These are phyloP conservation scores for Theileria sp. DNA, from an alignment of 169 alveolate genomes.

Conservation along the genomic window DNA sequence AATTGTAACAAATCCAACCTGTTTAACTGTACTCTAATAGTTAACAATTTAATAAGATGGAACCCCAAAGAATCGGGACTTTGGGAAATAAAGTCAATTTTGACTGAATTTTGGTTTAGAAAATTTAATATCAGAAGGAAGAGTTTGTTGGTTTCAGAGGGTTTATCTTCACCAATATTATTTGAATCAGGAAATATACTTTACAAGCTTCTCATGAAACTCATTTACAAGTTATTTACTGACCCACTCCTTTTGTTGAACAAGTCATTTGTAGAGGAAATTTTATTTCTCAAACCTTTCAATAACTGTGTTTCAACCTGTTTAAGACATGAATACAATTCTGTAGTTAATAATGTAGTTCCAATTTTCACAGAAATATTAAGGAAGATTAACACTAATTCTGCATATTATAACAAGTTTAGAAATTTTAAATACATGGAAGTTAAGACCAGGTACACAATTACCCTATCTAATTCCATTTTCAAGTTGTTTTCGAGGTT, in stretches of 20 bases:
- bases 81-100: slow-evolving; percentile 26
- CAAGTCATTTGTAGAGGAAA: background rate
- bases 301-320: slow-evolving; percentile 17
- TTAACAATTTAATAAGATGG: background rate
- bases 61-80: slow-evolving; percentile 15
- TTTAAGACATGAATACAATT: slow-evolving; percentile 6
- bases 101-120: slow-evolving; percentile 17
- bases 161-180: background rate
- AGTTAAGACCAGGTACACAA: background rate
- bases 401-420: background rate
- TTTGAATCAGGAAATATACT: background rate
- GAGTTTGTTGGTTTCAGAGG: background rate
- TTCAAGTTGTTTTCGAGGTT: background rate
- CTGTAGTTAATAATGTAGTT: background rate
- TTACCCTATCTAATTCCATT: background rate
- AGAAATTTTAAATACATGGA: slow-evolving; percentile 4
- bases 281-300: slow-evolving; percentile 13
- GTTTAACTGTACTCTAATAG: slow-evolving; percentile 9
- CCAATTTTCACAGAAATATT: background rate
- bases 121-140: background rate
- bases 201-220: background rate
- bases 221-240: slow-evolving; percentile 12
- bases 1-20: background rate
- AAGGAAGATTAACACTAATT: background rate
- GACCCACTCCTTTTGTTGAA: background rate